phyloP scores from a whole-genome alignment of 2,329 filamentous ascomycete species.

The Fusarium euwallaceae region DNA sequence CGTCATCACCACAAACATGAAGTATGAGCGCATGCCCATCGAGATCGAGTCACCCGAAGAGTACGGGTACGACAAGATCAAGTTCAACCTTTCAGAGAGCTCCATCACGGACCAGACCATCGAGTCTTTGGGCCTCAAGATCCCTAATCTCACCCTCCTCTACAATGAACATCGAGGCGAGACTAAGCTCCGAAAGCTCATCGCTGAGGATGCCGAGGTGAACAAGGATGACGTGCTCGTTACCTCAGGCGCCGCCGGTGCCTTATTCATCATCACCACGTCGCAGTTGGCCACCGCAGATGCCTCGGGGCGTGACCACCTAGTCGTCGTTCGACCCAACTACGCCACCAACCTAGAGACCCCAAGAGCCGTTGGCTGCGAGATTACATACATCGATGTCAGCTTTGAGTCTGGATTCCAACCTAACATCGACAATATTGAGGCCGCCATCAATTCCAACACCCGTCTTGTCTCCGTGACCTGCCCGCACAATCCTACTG shows the following conservation, averaged over 20 bases:
- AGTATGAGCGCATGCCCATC: constrained; percentile 44
- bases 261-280: constrained; percentile 40
- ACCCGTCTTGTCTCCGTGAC: constrained; percentile 40
- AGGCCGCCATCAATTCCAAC: constrained; percentile 27
- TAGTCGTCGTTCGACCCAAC: constrained; percentile 43
- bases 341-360: constrained; percentile 44
- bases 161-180: constrained; percentile 41
- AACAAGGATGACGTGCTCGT: constrained; percentile 37
- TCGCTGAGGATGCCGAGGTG: constrained; percentile 25
- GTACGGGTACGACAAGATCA: constrained; percentile 38
- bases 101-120: constrained; percentile 42
- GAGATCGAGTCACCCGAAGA: constrained; percentile 45
- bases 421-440: constrained; percentile 23
- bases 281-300: constrained; percentile 18
- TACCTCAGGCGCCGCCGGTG: constrained; percentile 38
- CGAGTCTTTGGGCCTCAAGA: constrained; percentile 24
- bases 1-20: constrained; percentile 23
- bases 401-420: constrained; percentile 34
- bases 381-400: constrained; percentile 40
- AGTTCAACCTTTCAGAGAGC: constrained; percentile 44
- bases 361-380: constrained; percentile 39
- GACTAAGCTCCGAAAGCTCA: constrained; percentile 24
- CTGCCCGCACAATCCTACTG: constrained; percentile 42
- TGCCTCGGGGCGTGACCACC: constrained; percentile 17
- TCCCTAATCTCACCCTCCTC: constrained; percentile 35